Conservation (phyloP, 441 rosid genomes). For the Adansonia madagascariensis region DNA sequence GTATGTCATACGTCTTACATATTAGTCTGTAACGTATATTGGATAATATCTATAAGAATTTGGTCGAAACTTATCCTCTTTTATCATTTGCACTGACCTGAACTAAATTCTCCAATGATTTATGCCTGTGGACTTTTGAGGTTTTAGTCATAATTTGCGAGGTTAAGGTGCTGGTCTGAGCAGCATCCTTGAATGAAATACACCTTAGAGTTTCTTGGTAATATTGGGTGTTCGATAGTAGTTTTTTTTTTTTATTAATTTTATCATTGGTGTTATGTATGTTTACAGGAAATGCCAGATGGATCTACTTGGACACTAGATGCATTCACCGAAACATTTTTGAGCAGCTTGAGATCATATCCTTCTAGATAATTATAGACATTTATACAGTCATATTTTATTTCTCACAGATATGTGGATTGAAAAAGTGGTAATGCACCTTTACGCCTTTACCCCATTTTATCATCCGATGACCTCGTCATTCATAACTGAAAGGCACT, state of each 20-base stretch:
- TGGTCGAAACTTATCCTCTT: neutral
- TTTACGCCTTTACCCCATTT: slow-evolving; percentile 9
- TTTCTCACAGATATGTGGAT: slow-evolving; percentile 5
- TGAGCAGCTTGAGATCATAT: slow-evolving; percentile 72
- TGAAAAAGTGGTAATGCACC: slow-evolving; percentile 3
- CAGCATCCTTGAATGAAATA: slow-evolving; percentile 2
- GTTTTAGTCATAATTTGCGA: slow-evolving; percentile 12
- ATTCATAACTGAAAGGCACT: neutral
- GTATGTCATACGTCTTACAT: neutral
- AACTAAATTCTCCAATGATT: neutral
- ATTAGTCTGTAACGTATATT: neutral
- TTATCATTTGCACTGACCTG: neutral
- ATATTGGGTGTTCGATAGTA: neutral
- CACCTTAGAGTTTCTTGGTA: neutral
- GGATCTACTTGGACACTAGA: slow-evolving; percentile 71
- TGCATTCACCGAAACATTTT: slow-evolving; percentile 57
- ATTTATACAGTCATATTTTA: slow-evolving; percentile 21
- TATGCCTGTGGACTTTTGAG: slow-evolving; percentile 13
- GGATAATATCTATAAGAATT: neutral
- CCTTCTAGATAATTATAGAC: slow-evolving; percentile 50
- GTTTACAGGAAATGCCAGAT: slow-evolving; percentile 48
- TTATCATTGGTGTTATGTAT: slow-evolving; percentile 7
- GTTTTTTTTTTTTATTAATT: neutral
- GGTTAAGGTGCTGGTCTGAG: neutral
- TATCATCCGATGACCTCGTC: slow-evolving; percentile 6